Percentiles rank a stretch among this genome's conserved stretches.
These are phyloP conservation scores for Teratosphaeriaceae sp. DNA, from an alignment of 2,329 filamentous ascomycete genomes.

Conservation along the genomic window DNA sequence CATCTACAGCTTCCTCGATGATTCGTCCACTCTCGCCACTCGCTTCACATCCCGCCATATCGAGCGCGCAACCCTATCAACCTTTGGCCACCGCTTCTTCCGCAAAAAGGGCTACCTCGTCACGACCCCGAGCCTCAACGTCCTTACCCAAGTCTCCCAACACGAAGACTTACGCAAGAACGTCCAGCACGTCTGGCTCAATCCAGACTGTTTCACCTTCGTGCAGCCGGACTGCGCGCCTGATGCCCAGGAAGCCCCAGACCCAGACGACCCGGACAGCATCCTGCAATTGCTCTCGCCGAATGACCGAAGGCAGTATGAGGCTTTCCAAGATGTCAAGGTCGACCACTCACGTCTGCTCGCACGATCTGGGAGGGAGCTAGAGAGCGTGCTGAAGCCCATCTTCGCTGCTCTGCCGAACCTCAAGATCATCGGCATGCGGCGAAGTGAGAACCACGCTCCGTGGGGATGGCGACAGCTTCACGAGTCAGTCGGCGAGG, in stretches of 20 bases:
- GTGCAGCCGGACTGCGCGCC: slow-evolving; percentile 15
- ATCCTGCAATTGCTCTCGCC: slow-evolving; percentile 10
- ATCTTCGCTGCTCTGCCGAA: slow-evolving; percentile 20
- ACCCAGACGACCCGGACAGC: slow-evolving; percentile 11
- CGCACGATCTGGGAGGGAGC: slow-evolving; percentile 3
- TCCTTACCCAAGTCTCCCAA: slow-evolving; percentile 17
- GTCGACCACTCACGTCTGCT: slow-evolving; percentile 18
- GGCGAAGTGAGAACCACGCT: slow-evolving; percentile 22
- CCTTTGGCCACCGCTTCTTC: slow-evolving; percentile 25
- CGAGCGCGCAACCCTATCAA: slow-evolving; percentile 18
- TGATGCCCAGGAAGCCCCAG: slow-evolving; percentile 13
- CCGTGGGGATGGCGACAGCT: slow-evolving; percentile 24
- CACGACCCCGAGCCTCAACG: slow-evolving; percentile 17
- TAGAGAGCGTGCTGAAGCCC: slow-evolving; percentile 13
- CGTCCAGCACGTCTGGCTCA: slow-evolving; percentile 29
- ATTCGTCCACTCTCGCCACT: slow-evolving; percentile 17
- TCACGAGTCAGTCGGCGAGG: slow-evolving; percentile 18
- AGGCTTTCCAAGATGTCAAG: slow-evolving; percentile 16
- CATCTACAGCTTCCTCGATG: slow-evolving; percentile 17
- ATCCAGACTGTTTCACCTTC: slow-evolving; percentile 21
- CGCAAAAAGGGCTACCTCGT: slow-evolving; percentile 29
- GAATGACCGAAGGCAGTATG: slow-evolving; percentile 10
- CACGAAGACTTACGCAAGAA: slow-evolving; percentile 21
- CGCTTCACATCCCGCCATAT: slow-evolving; percentile 17
- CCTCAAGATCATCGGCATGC: slow-evolving; percentile 26